Base-by-base conservation (phyloP, 352 stramenopile genomes). In the Nothophytophthora sp. region DNA sequence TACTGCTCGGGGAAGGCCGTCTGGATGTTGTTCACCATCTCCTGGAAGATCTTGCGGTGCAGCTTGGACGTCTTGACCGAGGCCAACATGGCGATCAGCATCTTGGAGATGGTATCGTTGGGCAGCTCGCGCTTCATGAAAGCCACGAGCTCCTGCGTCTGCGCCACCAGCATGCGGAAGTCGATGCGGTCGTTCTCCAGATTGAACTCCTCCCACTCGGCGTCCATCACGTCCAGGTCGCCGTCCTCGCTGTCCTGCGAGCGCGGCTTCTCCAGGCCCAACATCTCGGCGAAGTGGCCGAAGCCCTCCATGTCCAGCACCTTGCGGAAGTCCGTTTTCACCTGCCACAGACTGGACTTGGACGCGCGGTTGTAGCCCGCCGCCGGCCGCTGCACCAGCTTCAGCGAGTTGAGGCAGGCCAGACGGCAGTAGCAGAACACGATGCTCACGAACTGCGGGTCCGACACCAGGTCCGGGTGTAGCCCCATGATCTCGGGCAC, bases 11-110 rank as follows among this genome's bases (percentile, higher is more conserved):
- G 76, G 50, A 91, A 80, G 16, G 76, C 73, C 3, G 81, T 85
- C 55, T 92, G 81, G 46, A 94, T 82, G 64, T 93, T 91, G 65
- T 76, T 91, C 16, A 92, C 78, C 76, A 95, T 90, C 52, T 92
- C 81, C 47, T 92, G 82, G 61, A 95, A 91, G 47, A 95, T 92
- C 57, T 92, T 92, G 49, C 85, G 85, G 56, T 92, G 80, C 29
- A 91, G 62, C 63, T 92, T 92, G 27, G 82, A 88, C 27, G 80
- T 92, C 66, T 92, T 91, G 38, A 95, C 70, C 27, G 80, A 92
- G 42, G 81, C 76, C 22, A 95, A 60, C 80, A 95, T 91, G 7
- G 84, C 73, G 23, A 89, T 81, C 16, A 95, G 73, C 73, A 95
- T 86, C 60, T 90, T 92, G 13, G 80, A 80, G 55, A 95, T 86